phyloP scores from a whole-genome alignment of 2,329 filamentous ascomycete genomes.

The Talaromyces pinophilus region DNA sequence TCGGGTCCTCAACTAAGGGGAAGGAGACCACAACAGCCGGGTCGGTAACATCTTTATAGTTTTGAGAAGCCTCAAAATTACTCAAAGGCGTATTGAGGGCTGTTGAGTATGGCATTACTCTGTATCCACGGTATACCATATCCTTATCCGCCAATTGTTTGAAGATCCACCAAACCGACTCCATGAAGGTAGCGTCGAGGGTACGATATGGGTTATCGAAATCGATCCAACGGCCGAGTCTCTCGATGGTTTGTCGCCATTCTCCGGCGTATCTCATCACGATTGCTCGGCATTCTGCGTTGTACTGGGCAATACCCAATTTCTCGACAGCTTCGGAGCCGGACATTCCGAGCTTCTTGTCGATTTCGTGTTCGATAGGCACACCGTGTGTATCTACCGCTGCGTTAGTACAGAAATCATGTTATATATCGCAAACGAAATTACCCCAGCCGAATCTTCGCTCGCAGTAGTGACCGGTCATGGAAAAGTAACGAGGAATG shows the following conservation, averaged over 20 bases:
- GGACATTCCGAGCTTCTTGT: slow-evolving; percentile 90
- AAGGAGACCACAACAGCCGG: slow-evolving; percentile 88
- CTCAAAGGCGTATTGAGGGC: slow-evolving; percentile 84
- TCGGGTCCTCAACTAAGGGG: slow-evolving; percentile 74
- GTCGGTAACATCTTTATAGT: slow-evolving; percentile 91
- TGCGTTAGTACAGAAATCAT: slow-evolving; percentile 7
- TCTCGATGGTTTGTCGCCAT: slow-evolving; percentile 84
- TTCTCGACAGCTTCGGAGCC: slow-evolving; percentile 84
- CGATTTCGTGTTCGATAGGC: slow-evolving; percentile 95
- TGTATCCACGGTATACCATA: slow-evolving; percentile 83
- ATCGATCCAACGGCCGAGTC: slow-evolving; percentile 92
- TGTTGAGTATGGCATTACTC: slow-evolving; percentile 94
- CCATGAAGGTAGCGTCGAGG: slow-evolving; percentile 95
- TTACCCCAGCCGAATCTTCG: slow-evolving; percentile 81
- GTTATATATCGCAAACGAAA: neutral
- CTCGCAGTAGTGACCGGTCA: slow-evolving; percentile 93
- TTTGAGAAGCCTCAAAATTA: slow-evolving; percentile 92
- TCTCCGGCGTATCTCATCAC: slow-evolving; percentile 88
- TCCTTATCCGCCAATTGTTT: slow-evolving; percentile 90
- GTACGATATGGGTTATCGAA: slow-evolving; percentile 97
- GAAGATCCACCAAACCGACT: slow-evolving; percentile 95
- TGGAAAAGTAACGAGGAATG: slow-evolving; percentile 94
- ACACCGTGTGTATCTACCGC: slow-evolving; percentile 77
- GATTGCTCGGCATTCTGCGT: slow-evolving; percentile 85
- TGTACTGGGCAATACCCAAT: slow-evolving; percentile 85